Percentiles rank a stretch among this genome's conserved stretches.
These are phyloP conservation scores for Pythium sukuiense DNA, from an alignment of 352 stramenopile species.

Conservation along the genomic window DNA sequence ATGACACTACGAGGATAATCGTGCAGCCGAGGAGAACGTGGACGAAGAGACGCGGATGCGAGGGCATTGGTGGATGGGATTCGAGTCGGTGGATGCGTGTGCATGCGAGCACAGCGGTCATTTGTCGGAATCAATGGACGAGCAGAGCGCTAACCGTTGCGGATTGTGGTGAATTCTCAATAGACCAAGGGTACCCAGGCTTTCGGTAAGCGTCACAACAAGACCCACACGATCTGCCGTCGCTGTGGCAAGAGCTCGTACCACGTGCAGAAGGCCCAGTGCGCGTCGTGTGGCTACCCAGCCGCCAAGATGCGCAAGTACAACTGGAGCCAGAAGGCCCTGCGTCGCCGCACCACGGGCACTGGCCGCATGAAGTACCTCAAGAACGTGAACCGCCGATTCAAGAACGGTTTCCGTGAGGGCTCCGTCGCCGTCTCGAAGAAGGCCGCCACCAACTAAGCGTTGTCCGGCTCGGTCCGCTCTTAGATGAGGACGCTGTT, in stretches of 20 bases:
- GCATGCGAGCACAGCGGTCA: background rate
- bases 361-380: constrained; percentile 98
- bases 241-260: constrained; percentile 98
- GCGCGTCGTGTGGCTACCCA: constrained; percentile 98
- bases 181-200: constrained; percentile 99
- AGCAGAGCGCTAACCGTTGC: constrained; percentile 24
- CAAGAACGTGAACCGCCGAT: constrained; percentile 97
- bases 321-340: constrained; percentile 93
- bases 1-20: background rate
- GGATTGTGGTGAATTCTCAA: constrained; percentile 15
- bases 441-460: constrained; percentile 91
- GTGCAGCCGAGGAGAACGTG: background rate
- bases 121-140: background rate
- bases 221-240: constrained; percentile 99
- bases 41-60: background rate
- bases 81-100: background rate
- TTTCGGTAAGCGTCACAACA: constrained; percentile 99
- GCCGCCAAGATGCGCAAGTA: constrained; percentile 97
- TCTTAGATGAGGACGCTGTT: constrained; percentile 35
- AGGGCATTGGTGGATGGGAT: background rate
- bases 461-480: constrained; percentile 19
- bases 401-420: constrained; percentile 99
- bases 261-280: constrained; percentile 99
- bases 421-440: constrained; percentile 82
- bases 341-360: constrained; percentile 95